Conservation (phyloP, 2,329 filamentous ascomycete genomes). For the Bipolaris sorokiniana region DNA sequence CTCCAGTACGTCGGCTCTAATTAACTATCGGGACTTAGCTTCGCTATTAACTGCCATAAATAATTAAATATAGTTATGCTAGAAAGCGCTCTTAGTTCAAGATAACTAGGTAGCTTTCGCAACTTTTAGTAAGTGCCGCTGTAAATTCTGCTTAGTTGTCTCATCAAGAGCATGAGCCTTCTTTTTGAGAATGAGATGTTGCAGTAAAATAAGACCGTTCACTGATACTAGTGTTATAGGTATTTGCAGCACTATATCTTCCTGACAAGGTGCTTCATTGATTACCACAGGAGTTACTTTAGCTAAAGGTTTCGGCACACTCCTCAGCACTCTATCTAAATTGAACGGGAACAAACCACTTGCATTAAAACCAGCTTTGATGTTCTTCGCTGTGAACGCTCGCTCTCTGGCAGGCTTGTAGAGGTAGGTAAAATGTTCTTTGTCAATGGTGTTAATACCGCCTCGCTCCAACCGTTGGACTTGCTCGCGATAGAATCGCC, state of each 20-base stretch:
- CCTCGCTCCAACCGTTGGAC: slow-evolving; percentile 13
- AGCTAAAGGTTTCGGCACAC: too few species aligned
- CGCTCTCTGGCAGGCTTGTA: slow-evolving; percentile 26
- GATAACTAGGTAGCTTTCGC: slow-evolving; percentile 31
- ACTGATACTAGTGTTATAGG: slow-evolving; percentile 34
- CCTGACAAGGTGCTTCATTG: neutral
- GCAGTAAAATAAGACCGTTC: slow-evolving; percentile 27
- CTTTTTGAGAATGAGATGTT: slow-evolving; percentile 20
- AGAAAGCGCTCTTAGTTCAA: neutral
- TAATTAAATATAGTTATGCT: neutral
- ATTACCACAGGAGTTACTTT: too few species aligned
- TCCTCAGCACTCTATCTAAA: too few species aligned
- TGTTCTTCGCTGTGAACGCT: slow-evolving; percentile 39
- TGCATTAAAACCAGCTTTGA: slow-evolving; percentile 4
- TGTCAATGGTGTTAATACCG: slow-evolving; percentile 4
- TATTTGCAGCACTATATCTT: slow-evolving; percentile 33
- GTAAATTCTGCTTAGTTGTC: slow-evolving; percentile 23
- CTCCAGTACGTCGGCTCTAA: neutral
- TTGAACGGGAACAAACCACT: too few species aligned
- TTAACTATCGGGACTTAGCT: neutral
- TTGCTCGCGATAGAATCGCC: slow-evolving; percentile 9
- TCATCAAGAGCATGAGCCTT: slow-evolving; percentile 28
- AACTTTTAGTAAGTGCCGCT: slow-evolving; percentile 15
- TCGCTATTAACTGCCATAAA: neutral
- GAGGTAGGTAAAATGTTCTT: slow-evolving; percentile 7